Evolutionary conservation across 768 basidiomycete genomes (phyloP).

Genomic region (Symmetrospora coprosmae): DNA sequence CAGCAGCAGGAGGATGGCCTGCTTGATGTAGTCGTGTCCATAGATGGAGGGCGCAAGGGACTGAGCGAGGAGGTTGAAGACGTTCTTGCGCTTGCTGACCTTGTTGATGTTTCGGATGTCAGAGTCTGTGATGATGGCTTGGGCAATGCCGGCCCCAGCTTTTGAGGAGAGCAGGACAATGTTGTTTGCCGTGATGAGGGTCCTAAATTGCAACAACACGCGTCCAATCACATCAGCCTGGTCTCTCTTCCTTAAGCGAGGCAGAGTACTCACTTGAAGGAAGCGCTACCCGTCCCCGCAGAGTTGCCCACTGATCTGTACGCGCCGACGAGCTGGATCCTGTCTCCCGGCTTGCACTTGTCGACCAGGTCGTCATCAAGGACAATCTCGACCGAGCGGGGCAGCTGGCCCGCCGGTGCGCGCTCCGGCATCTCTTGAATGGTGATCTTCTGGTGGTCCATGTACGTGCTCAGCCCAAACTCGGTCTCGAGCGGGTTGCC

Average conservation of each 20-base stretch:
- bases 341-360: slow-evolving; percentile 92
- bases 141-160: slow-evolving; percentile 84
- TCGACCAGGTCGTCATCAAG: slow-evolving; percentile 94
- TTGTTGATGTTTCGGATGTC: slow-evolving; percentile 96
- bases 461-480: slow-evolving; percentile 77
- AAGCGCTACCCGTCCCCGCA: slow-evolving; percentile 47
- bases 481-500: slow-evolving; percentile 76
- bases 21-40: slow-evolving; percentile 90
- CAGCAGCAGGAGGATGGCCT: slow-evolving; percentile 76
- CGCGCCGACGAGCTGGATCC: slow-evolving; percentile 87
- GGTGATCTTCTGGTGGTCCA: slow-evolving; percentile 91
- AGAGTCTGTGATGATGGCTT: slow-evolving; percentile 74
- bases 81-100: slow-evolving; percentile 68
- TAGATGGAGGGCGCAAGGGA: slow-evolving; percentile 96
- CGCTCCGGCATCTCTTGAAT: slow-evolving; percentile 99
- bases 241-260: slow-evolving; percentile 6
- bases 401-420: slow-evolving; percentile 90
- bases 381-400: slow-evolving; percentile 88
- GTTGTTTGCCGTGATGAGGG: slow-evolving; percentile 84
- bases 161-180: slow-evolving; percentile 88
- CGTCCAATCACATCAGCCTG: slow-evolving; percentile 4
- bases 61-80: slow-evolving; percentile 75
- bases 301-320: slow-evolving; percentile 91
- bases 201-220: slow-evolving; percentile 43
- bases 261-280: slow-evolving; percentile 64